Conservation (phyloP, 1,139 yeast genomes). For the Kurtzmaniella quercitrusa region DNA sequence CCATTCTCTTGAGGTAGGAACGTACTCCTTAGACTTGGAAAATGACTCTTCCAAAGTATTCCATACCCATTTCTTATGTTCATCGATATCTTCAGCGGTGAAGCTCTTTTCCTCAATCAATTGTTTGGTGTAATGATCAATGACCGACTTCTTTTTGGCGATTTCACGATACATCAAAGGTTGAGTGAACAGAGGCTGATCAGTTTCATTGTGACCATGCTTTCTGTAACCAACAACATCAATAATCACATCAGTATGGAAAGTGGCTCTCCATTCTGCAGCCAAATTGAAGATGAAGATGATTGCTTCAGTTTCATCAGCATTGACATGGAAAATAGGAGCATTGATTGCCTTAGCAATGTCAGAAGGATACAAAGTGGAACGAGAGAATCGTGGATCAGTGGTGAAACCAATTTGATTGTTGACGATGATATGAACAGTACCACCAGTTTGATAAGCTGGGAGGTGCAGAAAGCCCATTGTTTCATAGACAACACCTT, state of each 20-base stretch:
- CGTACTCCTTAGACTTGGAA: slow-evolving; percentile 80
- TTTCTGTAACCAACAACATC: slow-evolving; percentile 98
- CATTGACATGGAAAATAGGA: slow-evolving; percentile 98
- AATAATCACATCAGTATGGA: slow-evolving; percentile 92
- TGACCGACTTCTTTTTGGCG: slow-evolving; percentile 82
- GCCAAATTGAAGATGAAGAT: slow-evolving; percentile 92
- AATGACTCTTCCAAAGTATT: slow-evolving; percentile 85
- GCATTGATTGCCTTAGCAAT: slow-evolving; percentile 95
- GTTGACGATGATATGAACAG: slow-evolving; percentile 90
- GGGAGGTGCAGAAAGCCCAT: slow-evolving; percentile 92
- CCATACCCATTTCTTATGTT: slow-evolving; percentile 99
- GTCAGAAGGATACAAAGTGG: slow-evolving; percentile 97
- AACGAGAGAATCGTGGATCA: slow-evolving; percentile 95
- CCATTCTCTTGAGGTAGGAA: slow-evolving; percentile 96
- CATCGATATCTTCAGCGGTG: slow-evolving; percentile 84
- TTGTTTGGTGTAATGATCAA: slow-evolving; percentile 79
- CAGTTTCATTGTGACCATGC: slow-evolving; percentile 99
- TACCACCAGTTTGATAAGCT: slow-evolving; percentile 98
- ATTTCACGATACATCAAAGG: slow-evolving; percentile 94
- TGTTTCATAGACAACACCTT: slow-evolving; percentile 98
- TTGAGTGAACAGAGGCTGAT: slow-evolving; percentile 98
- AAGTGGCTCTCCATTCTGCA: slow-evolving; percentile 97
- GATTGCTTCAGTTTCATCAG: slow-evolving; percentile 94
- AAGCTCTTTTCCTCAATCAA: slow-evolving; percentile 83
- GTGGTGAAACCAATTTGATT: slow-evolving; percentile 99